Evolutionary conservation across 1,284 basidiomycete species (phyloP), one percentile per base, ranked within the genome.

Genomic region (Cystobasidium pallidum): DNA sequence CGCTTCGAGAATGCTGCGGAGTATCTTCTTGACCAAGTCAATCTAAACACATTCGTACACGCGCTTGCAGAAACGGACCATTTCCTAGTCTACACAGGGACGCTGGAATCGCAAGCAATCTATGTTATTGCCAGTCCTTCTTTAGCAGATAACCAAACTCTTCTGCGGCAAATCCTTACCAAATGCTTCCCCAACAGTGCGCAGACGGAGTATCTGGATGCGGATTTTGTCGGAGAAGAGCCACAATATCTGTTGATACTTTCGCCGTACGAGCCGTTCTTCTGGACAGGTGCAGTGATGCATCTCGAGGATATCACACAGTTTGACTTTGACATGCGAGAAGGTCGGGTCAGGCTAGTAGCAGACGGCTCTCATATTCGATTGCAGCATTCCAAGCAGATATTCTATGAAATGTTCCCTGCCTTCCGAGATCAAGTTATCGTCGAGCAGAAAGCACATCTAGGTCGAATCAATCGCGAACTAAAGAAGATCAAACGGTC

Each of bases 1-100:
- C 87, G 92, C 49, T 95, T 97, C 82, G 91, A 91, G 79, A 98
- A 98, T 81, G 93, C 94, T 0, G 91, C 94, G 0, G 96, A 99
- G 81, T 99, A 97, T 80, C 86, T 86, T 63, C 85, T 99, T 36
- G 91, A 93, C 73, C 86, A 88, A 62, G 84, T 89, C n/a, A 86
- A 90, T 62, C 84, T 97, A 63, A 90, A 91, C 72, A 82, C 85
- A 2, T 90, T 99, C 80, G 90, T 99, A 74, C 84, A 88, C 24
- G 86, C 86, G 13, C 85, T 99, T 19, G 88, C 92, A 45, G 87
- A 90, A 54, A 89, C 93, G 3, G 92, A 92, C 77, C 95, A 99
- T 80, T 91, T 96, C 82, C 87, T 99, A 72, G 91, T 99, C 45
- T 96, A 96, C 81, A 97, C 94, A 0, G 87, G 91, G 75, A 85